phyloP scores from a whole-genome alignment of 1,284 basidiomycete species.

The Apiotrichum laibachii region DNA sequence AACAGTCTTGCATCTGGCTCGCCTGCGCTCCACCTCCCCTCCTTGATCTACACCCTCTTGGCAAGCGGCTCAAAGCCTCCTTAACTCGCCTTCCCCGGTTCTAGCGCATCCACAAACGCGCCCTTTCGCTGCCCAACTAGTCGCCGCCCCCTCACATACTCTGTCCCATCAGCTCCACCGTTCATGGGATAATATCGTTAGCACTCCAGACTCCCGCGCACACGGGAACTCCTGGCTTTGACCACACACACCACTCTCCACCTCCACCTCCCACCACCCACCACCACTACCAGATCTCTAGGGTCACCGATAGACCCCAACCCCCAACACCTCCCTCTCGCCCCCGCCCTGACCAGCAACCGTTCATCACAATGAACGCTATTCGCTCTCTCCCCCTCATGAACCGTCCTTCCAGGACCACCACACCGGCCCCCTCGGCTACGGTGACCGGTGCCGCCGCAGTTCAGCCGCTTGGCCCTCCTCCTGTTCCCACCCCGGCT shows the following conservation, averaged over 20 bases:
- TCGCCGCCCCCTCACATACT: constrained; percentile 10
- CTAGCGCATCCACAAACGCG: constrained; percentile 2
- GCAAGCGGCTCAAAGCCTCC: constrained; percentile 49
- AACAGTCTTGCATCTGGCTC: constrained; percentile 39
- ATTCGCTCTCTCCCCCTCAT: constrained; percentile 51
- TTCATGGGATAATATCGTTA: constrained; percentile 31
- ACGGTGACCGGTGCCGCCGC: constrained; percentile 16
- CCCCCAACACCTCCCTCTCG: constrained; percentile 2
- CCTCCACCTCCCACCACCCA: neutral
- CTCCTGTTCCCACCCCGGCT: constrained; percentile 17
- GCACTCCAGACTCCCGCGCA: constrained; percentile 11
- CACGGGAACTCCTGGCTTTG: constrained; percentile 9
- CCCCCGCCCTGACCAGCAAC: neutral
- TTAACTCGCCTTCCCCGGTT: constrained; percentile 37
- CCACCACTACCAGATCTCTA: neutral
- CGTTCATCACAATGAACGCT: constrained; percentile 44
- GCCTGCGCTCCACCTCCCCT: constrained; percentile 43
- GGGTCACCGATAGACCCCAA: constrained; percentile 4
- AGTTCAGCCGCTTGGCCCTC: constrained; percentile 21
- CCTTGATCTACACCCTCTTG: constrained; percentile 46
- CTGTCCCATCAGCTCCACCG: constrained; percentile 1
- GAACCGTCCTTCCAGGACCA: constrained; percentile 49
- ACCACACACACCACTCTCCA: constrained; percentile 6
- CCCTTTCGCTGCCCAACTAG: constrained; percentile 9
- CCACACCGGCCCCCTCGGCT: constrained; percentile 44